Evolutionary conservation across 179 eudicot genomes (phyloP).

Genomic region (Pouteria campechiana): DNA sequence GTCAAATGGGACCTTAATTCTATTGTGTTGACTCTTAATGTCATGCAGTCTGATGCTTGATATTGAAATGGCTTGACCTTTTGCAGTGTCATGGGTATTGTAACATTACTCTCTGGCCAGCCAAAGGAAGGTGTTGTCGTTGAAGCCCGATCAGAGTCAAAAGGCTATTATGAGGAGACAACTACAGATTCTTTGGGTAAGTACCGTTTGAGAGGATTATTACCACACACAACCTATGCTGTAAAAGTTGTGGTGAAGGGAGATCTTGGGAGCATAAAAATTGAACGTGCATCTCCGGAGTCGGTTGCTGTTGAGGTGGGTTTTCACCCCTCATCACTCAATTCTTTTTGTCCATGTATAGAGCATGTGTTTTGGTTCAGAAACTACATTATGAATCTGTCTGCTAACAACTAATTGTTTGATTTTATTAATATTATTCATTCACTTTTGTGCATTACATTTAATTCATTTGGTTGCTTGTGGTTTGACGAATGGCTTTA

Average conservation of each 20-base stretch:
- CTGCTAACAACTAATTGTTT: no score
- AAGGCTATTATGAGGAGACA: slow-evolving; percentile 91
- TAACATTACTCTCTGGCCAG: slow-evolving; percentile 83
- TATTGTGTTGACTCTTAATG: no score
- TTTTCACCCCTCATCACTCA: no score
- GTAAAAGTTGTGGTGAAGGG: slow-evolving; percentile 59
- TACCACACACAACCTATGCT: slow-evolving; percentile 63
- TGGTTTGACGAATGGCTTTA: no score
- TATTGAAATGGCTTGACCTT: slow-evolving; percentile 6
- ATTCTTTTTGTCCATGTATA: not conserved
- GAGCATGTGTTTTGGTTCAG: no score
- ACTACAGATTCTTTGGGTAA: slow-evolving; percentile 75
- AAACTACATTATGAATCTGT: no score
- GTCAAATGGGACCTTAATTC: no score
- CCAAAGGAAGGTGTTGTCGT: slow-evolving; percentile 75
- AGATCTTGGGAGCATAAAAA: slow-evolving; percentile 30
- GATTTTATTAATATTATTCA: no score
- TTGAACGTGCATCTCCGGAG: slow-evolving; percentile 94
- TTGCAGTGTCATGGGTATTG: slow-evolving; percentile 76
- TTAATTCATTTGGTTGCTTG: no score
- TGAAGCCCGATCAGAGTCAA: slow-evolving; percentile 80
- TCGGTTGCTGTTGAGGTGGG: slow-evolving; percentile 51
- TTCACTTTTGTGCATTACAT: no score
- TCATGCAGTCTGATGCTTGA: no score
- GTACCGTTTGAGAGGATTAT: slow-evolving; percentile 86